A percentile compares a stretch with the other conserved stretches of the same genome.
Conservation (phyloP, 2,329 filamentous ascomycete species). For the Aspergillus floridensis region DNA sequence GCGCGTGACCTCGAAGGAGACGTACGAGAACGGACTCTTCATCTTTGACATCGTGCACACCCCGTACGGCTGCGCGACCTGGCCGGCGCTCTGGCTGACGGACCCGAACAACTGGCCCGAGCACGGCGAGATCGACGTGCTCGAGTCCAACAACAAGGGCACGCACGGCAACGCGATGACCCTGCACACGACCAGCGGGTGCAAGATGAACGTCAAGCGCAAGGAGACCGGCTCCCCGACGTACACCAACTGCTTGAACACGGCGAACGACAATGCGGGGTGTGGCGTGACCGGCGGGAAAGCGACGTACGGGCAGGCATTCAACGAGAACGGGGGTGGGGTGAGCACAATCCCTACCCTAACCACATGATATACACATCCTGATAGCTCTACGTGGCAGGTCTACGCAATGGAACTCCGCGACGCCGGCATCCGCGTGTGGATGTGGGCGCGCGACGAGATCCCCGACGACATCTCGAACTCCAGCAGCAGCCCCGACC, state of each 20-base stretch:
- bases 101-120: slow-evolving; percentile 61
- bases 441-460: slow-evolving; percentile 54
- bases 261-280: slow-evolving; percentile 54
- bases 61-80: slow-evolving; percentile 62
- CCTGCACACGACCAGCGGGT: slow-evolving; percentile 58
- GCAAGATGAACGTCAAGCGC: slow-evolving; percentile 54
- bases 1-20: slow-evolving; percentile 59
- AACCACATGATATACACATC: no score
- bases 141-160: slow-evolving; percentile 59
- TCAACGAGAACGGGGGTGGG: slow-evolving; percentile 57
- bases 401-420: slow-evolving; percentile 63
- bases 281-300: slow-evolving; percentile 52
- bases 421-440: slow-evolving; percentile 59
- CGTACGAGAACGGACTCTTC: slow-evolving; percentile 64
- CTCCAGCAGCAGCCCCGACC: slow-evolving; percentile 53
- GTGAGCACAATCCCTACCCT: slow-evolving; percentile 22
- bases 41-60: slow-evolving; percentile 65
- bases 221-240: slow-evolving; percentile 50
- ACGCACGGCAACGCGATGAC: slow-evolving; percentile 58
- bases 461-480: slow-evolving; percentile 55
- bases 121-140: slow-evolving; percentile 64
- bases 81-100: slow-evolving; percentile 65
- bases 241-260: slow-evolving; percentile 52
- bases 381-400: slow-evolving; percentile 15
- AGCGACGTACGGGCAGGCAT: slow-evolving; percentile 51